Percentiles rank a stretch among this genome's conserved stretches.
These are phyloP conservation scores for Verticillium klebahnii DNA, from an alignment of 2,329 filamentous ascomycete genomes.

Conservation along the genomic window DNA sequence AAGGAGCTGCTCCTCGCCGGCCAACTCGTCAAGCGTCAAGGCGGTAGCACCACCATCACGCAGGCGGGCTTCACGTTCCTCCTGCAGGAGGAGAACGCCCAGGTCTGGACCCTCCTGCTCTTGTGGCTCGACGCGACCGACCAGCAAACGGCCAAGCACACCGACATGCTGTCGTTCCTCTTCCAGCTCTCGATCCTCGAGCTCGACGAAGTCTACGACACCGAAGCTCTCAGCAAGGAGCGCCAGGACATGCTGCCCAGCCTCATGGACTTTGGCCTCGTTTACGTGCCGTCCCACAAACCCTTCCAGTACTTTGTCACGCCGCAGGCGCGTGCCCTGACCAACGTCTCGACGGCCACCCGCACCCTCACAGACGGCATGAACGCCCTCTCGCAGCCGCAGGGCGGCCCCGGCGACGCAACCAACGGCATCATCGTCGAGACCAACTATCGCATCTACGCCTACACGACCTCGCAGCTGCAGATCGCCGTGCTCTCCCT, in stretches of 20 bases:
- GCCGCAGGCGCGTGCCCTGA: constrained; percentile 88
- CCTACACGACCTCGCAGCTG: constrained; percentile 89
- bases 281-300: constrained; percentile 64
- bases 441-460: constrained; percentile 96
- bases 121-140: constrained; percentile 87
- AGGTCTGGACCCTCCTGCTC: constrained; percentile 93
- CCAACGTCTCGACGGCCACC: constrained; percentile 65
- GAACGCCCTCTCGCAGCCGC: constrained; percentile 56
- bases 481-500: constrained; percentile 92
- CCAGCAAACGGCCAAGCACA: constrained; percentile 60
- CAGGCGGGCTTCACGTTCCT: constrained; percentile 92
- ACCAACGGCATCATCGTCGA: constrained; percentile 72
- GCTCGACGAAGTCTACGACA: constrained; percentile 87
- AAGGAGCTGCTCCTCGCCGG: constrained; percentile 80
- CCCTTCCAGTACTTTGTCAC: constrained; percentile 77
- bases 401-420: constrained; percentile 21
- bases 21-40: constrained; percentile 65
- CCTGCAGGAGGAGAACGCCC: constrained; percentile 89
- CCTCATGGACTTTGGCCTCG: constrained; percentile 86
- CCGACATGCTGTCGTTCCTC: constrained; percentile 92
- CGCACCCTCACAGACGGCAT: constrained; percentile 67
- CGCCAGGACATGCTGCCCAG: constrained; percentile 87
- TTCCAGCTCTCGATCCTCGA: constrained; percentile 94
- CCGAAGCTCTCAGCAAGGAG: constrained; percentile 72
- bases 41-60: constrained; percentile 59